A percentile compares a stretch with the other conserved stretches of the same genome.
These are phyloP conservation scores for Fusarium brevicatenulatum DNA, from an alignment of 2,329 filamentous ascomycete genomes.

Conservation along the genomic window DNA sequence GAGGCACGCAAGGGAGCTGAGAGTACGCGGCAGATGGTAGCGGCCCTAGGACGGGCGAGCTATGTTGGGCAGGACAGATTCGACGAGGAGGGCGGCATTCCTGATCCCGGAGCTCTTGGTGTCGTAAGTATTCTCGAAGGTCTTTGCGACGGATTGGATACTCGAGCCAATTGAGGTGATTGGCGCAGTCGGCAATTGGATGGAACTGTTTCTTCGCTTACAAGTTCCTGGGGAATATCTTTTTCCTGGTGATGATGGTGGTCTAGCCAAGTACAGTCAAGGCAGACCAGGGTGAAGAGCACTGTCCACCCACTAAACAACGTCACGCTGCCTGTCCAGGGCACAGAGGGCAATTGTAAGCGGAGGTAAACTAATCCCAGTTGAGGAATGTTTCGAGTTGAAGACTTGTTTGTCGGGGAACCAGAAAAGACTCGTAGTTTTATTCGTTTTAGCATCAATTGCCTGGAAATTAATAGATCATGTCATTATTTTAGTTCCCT, in stretches of 20 bases:
- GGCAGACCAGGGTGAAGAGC: not conserved
- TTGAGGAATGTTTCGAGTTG: not conserved
- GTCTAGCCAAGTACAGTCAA: not conserved
- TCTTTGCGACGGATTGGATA: not conserved
- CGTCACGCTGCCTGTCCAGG: not conserved
- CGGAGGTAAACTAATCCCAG: slow-evolving; percentile 4
- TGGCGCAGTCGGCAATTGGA: not conserved
- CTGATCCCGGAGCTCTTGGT: slow-evolving; percentile 72
- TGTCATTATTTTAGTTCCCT: not conserved
- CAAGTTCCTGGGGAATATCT: not conserved
- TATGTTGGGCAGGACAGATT: slow-evolving; percentile 78
- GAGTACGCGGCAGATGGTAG: slow-evolving; percentile 77
- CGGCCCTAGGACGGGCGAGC: slow-evolving; percentile 76
- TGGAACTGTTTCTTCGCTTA: not conserved
- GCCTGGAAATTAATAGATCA: not conserved
- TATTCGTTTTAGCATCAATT: not conserved
- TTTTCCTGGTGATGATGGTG: not conserved
- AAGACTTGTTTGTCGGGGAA: not conserved
- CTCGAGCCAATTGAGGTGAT: not conserved
- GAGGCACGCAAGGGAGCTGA: slow-evolving; percentile 59
- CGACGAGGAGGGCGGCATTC: slow-evolving; percentile 56
- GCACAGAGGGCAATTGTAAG: slow-evolving; percentile 6
- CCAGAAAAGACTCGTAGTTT: not conserved
- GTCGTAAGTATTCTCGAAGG: slow-evolving; percentile 41
- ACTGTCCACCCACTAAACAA: not conserved